A percentile compares a stretch with the other conserved stretches of the same genome.
These are phyloP conservation scores for Fusarium sp. DNA, from an alignment of 2,329 filamentous ascomycete genomes.

Conservation along the genomic window DNA sequence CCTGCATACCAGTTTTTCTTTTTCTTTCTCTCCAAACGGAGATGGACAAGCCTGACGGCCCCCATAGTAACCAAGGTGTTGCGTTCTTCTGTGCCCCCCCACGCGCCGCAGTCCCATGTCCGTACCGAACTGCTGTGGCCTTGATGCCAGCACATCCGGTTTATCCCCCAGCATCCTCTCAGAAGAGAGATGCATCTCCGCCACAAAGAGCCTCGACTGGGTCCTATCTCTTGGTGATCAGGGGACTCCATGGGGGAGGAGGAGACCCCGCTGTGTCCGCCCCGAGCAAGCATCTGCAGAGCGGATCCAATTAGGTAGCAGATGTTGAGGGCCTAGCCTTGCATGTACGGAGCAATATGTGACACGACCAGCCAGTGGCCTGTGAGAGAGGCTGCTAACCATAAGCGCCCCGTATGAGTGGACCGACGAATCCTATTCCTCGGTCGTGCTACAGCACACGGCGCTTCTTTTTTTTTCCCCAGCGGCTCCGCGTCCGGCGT, in stretches of 20 bases:
- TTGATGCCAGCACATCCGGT: constrained; percentile 32
- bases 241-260: constrained; percentile 34
- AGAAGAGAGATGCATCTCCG: constrained; percentile 17
- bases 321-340: constrained; percentile 26
- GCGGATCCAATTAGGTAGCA: constrained; percentile 25
- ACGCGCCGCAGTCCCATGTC: constrained; percentile 29
- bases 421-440: constrained; percentile 12
- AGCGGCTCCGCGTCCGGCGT: constrained; percentile 32
- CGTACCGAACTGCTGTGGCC: constrained; percentile 16
- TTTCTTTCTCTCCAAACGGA: constrained; percentile 2
- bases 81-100: constrained; percentile 5
- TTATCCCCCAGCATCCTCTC: constrained; percentile 10
- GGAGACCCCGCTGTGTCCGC: constrained; percentile 29
- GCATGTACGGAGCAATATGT: constrained; percentile 4
- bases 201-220: constrained; percentile 23
- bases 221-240: constrained; percentile 13
- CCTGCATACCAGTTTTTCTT: constrained; percentile 35
- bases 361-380: constrained; percentile 13
- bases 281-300: constrained; percentile 32
- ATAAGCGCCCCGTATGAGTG: constrained; percentile 12
- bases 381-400: constrained; percentile 11
- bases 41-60: constrained; percentile 11
- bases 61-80: constrained; percentile 15
- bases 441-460: constrained; percentile 22
- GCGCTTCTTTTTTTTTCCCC: constrained; percentile 26